Base-by-base conservation (phyloP, 1,139 yeast genomes). In the Protomyces pachydermus region DNA sequence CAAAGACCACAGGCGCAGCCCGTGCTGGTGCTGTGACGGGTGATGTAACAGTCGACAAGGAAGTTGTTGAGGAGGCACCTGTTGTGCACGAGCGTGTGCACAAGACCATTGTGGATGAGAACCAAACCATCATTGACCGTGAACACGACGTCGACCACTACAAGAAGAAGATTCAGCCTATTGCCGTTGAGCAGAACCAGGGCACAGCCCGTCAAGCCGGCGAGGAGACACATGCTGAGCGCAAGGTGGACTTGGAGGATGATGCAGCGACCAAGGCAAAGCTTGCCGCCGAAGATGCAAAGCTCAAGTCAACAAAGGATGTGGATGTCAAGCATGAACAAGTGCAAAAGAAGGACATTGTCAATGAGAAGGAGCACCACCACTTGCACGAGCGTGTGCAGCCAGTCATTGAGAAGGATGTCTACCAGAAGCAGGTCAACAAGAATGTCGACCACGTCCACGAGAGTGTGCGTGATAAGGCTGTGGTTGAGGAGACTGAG, bases 131-230 rank as follows among this genome's bases (percentile, higher is more conserved):
- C 46, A 37, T 39, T 25, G 60, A 60, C 18, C 61, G 56, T 12
- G 56, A 53, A 8, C 56, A 53, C 56, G 45, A 53, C 14, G 45
- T 34, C 34, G 56, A 53, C 23, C 56, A 53, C 56, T 53, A 53
- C 56, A 53, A 32, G 45, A 53, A 53, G 56, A 53, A 53, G 56
- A 53, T 53, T 10, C 56, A 53, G 56, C 56, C 56, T 2, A 53
- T 53, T 18, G 23, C 12, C 12, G 56, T 53, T 39, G 34, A 12
- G 4, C 18, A 28, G 8, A 12, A 16, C 16, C n/a, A 53, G 14
- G 32, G 32, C 20, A 20, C 20, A 35, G 56, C 9, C 4, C 42
- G 37, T 38, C 18, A n/a, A 10, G 45, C 20, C 8, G 56, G 56
- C 3, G 35, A 16, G 23, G 25, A n/a, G 23, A 35, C 23, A n/a